A percentile compares a stretch with the other conserved stretches of the same genome.
These are phyloP conservation scores for Talaromyces trachyspermus DNA, from an alignment of 495 filamentous ascomycete genomes.

Conservation along the genomic window DNA sequence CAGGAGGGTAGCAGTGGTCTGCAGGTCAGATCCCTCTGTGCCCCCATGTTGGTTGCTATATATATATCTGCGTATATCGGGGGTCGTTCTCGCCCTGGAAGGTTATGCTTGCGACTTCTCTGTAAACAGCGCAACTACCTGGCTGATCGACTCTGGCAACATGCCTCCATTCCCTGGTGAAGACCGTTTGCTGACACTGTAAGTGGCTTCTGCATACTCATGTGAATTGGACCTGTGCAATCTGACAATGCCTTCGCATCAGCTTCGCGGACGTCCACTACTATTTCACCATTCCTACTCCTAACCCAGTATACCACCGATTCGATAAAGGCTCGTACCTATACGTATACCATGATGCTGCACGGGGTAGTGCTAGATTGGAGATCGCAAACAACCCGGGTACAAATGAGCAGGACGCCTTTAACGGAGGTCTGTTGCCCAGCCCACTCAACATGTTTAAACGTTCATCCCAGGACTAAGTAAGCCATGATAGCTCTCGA, in stretches of 20 bases:
- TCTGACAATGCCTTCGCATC: slow-evolving; percentile 5
- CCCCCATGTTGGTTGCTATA: slow-evolving; percentile 1
- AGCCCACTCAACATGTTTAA: neutral
- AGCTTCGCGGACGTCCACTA: slow-evolving; percentile 90
- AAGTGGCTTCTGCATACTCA: slow-evolving; percentile 28
- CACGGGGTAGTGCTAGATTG: slow-evolving; percentile 58
- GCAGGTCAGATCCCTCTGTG: slow-evolving; percentile 10
- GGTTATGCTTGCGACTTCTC: too few species aligned
- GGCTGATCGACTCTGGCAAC: slow-evolving; percentile 11
- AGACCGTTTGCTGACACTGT: slow-evolving; percentile 74
- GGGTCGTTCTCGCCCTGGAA: too few species aligned
- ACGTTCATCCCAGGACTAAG: slow-evolving; percentile 7
- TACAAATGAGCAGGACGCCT: slow-evolving; percentile 81
- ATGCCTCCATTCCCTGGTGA: slow-evolving; percentile 79
- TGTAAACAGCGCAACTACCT: slow-evolving; percentile 3
- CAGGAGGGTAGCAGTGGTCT: slow-evolving; percentile 12
- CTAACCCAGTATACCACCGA: slow-evolving; percentile 69
- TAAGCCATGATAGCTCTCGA: slow-evolving; percentile 47
- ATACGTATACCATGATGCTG: slow-evolving; percentile 73
- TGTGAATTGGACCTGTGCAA: neutral
- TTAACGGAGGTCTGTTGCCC: slow-evolving; percentile 62
- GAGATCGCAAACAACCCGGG: slow-evolving; percentile 87
- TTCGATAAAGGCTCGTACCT: slow-evolving; percentile 88
- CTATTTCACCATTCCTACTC: slow-evolving; percentile 66
- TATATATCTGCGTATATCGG: too few species aligned